These are phyloP conservation scores for Aspergillus diversus DNA, from an alignment of 495 filamentous ascomycete genomes.

Conservation along the genomic window DNA sequence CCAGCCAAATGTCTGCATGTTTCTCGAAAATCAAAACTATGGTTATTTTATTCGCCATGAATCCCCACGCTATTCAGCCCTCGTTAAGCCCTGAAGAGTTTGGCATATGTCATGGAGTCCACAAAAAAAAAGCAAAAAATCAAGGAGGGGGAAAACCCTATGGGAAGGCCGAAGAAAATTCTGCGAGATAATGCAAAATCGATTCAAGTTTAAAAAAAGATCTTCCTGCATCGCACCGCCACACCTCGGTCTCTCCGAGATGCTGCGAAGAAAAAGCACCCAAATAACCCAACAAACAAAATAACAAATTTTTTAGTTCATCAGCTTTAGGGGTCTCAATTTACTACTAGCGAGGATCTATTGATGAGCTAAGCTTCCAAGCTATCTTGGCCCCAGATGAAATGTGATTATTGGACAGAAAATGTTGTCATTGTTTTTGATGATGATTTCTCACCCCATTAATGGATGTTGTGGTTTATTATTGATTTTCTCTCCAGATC, in stretches of 20 bases:
- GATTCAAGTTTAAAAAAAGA: conserved; percentile 7
- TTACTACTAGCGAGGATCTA: conserved; percentile 1
- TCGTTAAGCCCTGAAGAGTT: conserved; percentile 8
- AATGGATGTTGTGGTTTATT: too few species aligned
- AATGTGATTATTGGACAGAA: background rate
- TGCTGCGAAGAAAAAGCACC: background rate
- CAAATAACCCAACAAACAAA: background rate
- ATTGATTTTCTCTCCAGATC: too few species aligned
- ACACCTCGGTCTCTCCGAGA: conserved; percentile 19
- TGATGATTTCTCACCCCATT: background rate
- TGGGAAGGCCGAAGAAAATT: conserved; percentile 2
- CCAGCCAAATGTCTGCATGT: background rate
- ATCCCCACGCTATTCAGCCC: conserved; percentile 3
- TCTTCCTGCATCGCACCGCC: conserved; percentile 14
- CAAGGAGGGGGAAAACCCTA: background rate
- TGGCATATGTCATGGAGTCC: conserved; percentile 9
- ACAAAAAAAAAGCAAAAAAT: conserved; percentile 7
- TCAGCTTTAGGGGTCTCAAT: too few species aligned
- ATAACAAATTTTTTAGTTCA: too few species aligned
- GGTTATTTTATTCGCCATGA: too few species aligned
- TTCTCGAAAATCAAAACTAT: background rate
- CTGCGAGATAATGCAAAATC: conserved; percentile 7
- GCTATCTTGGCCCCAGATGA: background rate
- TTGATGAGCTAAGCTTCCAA: background rate
- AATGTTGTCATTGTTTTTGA: background rate